Conservation (phyloP, 2,329 filamentous ascomycete genomes). For the Xylaria sp. region DNA sequence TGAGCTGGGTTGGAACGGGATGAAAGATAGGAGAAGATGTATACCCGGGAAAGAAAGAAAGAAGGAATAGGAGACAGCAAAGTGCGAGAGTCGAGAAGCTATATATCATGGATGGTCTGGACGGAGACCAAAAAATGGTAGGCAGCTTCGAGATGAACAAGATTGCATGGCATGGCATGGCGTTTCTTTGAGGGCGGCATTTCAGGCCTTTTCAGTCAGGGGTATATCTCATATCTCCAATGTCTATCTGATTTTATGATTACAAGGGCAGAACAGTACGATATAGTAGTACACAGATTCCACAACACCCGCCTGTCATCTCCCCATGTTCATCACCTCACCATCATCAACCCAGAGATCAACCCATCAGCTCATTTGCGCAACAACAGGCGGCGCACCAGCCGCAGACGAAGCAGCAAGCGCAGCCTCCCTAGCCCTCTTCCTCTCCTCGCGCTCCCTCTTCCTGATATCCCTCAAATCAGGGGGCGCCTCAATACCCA, state of each 20-base stretch:
- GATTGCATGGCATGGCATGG: constrained; percentile 40
- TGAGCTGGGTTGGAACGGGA: neutral
- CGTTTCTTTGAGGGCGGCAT: constrained; percentile 39
- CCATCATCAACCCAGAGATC: neutral
- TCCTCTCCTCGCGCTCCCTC: constrained; percentile 75
- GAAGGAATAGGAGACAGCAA: neutral
- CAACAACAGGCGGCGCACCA: constrained; percentile 20
- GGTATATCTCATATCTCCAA: constrained; percentile 17
- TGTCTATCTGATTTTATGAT: constrained; percentile 37
- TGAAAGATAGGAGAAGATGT: no score
- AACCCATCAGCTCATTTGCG: neutral
- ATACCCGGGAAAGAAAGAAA: constrained; percentile 3
- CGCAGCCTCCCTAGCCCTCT: constrained; percentile 65
- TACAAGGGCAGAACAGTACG: constrained; percentile 12
- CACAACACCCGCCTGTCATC: constrained; percentile 9
- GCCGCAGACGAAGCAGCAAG: constrained; percentile 26
- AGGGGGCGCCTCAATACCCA: constrained; percentile 89
- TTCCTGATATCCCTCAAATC: constrained; percentile 83
- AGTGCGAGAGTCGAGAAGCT: neutral
- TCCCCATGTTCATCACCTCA: neutral
- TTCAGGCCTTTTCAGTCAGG: constrained; percentile 4
- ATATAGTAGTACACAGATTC: constrained; percentile 29
- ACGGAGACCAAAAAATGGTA: neutral
- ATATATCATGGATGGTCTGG: neutral
- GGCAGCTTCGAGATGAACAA: constrained; percentile 10